A percentile compares a stretch with the other conserved stretches of the same genome.
phyloP scores from a whole-genome alignment of 768 basidiomycete genomes.

The Boletellus ananas region DNA sequence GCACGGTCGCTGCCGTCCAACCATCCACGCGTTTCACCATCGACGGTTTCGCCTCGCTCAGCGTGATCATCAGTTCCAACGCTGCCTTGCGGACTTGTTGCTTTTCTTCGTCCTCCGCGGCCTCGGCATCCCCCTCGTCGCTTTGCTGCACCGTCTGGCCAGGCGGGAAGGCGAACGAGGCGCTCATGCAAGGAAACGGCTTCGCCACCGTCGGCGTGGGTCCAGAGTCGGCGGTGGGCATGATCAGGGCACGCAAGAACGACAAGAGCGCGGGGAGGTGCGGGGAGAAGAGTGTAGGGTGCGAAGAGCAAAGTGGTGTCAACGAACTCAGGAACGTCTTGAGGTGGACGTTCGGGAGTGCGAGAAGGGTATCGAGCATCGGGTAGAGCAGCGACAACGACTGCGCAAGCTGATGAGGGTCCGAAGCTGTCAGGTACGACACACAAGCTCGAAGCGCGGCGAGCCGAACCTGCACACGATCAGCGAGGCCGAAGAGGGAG shows the following conservation, averaged over 20 bases:
- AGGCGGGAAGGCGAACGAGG: conserved; percentile 41
- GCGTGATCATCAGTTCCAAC: conserved; percentile 76
- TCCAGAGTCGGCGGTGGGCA: conserved; percentile 54
- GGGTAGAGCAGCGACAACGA: conserved; percentile 59
- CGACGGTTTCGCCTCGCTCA: conserved; percentile 69
- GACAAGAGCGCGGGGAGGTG: conserved; percentile 65
- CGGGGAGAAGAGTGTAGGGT: conserved; percentile 69
- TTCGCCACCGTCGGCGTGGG: conserved; percentile 52
- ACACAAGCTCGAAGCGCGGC: conserved; percentile 69
- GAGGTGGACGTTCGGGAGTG: conserved; percentile 50
- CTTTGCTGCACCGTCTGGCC: conserved; percentile 26
- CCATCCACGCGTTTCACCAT: conserved; percentile 68
- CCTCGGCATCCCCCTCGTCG: conserved; percentile 33
- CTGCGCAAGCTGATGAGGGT: conserved; percentile 57
- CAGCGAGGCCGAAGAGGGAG: not conserved
- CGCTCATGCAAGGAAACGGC: conserved; percentile 35
- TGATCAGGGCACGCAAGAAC: conserved; percentile 69
- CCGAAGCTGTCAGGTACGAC: conserved; percentile 62
- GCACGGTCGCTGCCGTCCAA: conserved; percentile 67
- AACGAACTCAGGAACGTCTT: conserved; percentile 65
- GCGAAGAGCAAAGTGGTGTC: conserved; percentile 64
- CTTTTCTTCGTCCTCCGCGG: conserved; percentile 57
- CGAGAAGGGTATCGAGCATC: conserved; percentile 71
- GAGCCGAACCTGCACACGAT: conserved; percentile 54
- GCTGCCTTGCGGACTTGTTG: conserved; percentile 69